phyloP scores from a whole-genome alignment of 192 early-diverging fungal species.

The Irineochytrium annulatum region DNA sequence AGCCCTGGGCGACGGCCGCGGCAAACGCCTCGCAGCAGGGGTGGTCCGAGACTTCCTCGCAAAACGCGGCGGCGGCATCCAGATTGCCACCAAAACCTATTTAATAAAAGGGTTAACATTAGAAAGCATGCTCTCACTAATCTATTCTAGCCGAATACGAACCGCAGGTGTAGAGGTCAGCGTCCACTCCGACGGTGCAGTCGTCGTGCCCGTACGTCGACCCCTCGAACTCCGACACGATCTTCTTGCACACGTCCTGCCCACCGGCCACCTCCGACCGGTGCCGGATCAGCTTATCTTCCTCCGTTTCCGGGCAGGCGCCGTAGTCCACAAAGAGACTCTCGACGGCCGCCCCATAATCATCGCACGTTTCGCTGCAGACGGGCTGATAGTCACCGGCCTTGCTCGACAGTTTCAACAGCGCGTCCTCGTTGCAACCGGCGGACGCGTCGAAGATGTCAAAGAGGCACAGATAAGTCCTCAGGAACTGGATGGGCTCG shows the following conservation, averaged over 20 bases:
- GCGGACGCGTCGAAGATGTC: conserved; percentile 40
- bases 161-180: conserved; percentile 29
- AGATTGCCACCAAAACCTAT: conserved; percentile 33
- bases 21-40: conserved; percentile 21
- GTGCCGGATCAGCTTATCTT: background rate
- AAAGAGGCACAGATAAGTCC: conserved; percentile 42
- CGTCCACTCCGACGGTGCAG: conserved; percentile 24
- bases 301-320: conserved; percentile 25
- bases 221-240: background rate
- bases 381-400: no score
- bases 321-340: conserved; percentile 20
- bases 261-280: conserved; percentile 17
- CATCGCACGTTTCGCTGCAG: conserved; percentile 31
- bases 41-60: conserved; percentile 20
- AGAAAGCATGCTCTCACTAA: conserved; percentile 3
- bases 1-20: background rate
- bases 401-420: background rate
- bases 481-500: conserved; percentile 44
- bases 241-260: conserved; percentile 9
- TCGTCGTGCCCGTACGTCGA: no score
- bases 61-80: conserved; percentile 27
- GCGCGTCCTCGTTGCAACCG: conserved; percentile 31
- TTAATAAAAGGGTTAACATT: conserved; percentile 3
- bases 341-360: conserved; percentile 30
- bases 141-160: background rate